Conservation (phyloP, 169 alveolate species). For the Cryptosporidium baileyi region DNA sequence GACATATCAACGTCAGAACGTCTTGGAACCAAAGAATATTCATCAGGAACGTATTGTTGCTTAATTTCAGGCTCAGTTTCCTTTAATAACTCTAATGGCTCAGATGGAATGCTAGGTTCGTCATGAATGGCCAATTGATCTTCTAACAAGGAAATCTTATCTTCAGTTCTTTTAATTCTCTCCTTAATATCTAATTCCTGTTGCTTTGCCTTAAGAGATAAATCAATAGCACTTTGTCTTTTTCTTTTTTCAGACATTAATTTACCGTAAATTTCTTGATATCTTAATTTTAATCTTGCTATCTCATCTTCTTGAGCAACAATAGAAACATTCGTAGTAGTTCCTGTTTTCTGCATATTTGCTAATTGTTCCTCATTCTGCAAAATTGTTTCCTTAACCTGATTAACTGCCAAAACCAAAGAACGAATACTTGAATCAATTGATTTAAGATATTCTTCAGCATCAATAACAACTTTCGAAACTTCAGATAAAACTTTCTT, state of each 20-base stretch:
- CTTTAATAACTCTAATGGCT: slow-evolving; percentile 25
- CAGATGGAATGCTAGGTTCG: slow-evolving; percentile 44
- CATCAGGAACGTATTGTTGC: slow-evolving; percentile 38
- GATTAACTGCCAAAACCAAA: slow-evolving; percentile 44
- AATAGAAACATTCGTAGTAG: slow-evolving; percentile 31
- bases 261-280: slow-evolving; percentile 59
- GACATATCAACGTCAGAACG: slow-evolving; percentile 32
- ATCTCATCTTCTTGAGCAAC: slow-evolving; percentile 66
- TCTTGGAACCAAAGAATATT: slow-evolving; percentile 16
- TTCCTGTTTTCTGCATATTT: slow-evolving; percentile 54
- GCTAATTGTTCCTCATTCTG: slow-evolving; percentile 22
- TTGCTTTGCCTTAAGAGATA: slow-evolving; percentile 16
- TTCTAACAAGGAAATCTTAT: slow-evolving; percentile 31
- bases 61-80: slow-evolving; percentile 42
- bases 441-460: slow-evolving; percentile 33
- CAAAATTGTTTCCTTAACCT: slow-evolving; percentile 15
- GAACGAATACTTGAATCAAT: slow-evolving; percentile 29
- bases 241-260: slow-evolving; percentile 61
- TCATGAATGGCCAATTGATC: slow-evolving; percentile 59
- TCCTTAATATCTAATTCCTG: slow-evolving; percentile 52
- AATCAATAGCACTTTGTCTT: slow-evolving; percentile 43
- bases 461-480: slow-evolving; percentile 28
- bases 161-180: slow-evolving; percentile 58
- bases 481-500: slow-evolving; percentile 50
- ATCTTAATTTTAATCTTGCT: slow-evolving; percentile 26